Evolutionary conservation across 2,329 filamentous ascomycete species (phyloP).

Genomic region (Neoascochyta sp.): DNA sequence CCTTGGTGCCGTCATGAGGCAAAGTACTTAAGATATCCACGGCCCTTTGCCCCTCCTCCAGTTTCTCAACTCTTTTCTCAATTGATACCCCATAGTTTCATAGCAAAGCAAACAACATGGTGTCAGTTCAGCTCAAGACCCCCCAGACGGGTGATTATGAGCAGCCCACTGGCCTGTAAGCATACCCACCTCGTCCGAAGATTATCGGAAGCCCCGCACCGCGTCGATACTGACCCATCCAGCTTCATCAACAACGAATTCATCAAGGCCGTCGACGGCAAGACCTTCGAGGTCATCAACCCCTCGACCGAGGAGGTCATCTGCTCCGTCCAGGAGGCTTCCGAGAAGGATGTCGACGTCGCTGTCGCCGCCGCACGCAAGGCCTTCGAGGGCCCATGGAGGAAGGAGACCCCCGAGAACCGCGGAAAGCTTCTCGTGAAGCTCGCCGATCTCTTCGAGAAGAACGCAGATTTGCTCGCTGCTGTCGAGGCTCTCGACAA

Average conservation of each 20-base stretch:
- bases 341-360: constrained; percentile 77
- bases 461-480: constrained; percentile 71
- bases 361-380: constrained; percentile 82
- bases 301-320: constrained; percentile 81
- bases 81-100: constrained; percentile 26
- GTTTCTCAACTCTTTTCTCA: constrained; percentile 13
- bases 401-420: constrained; percentile 62
- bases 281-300: constrained; percentile 91
- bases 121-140: constrained; percentile 61
- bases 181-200: constrained; percentile 11
- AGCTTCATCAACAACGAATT: constrained; percentile 95
- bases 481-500: constrained; percentile 86
- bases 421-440: constrained; percentile 68
- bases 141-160: constrained; percentile 59
- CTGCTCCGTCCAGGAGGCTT: constrained; percentile 75
- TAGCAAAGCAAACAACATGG: constrained; percentile 32
- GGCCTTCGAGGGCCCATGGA: constrained; percentile 75
- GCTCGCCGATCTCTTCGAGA: constrained; percentile 75
- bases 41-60: constrained; percentile 21
- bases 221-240: constrained; percentile 2
- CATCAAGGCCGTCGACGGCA: constrained; percentile 76
- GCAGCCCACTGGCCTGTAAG: constrained; percentile 54
- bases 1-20: constrained; percentile 23
- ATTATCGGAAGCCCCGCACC: constrained; percentile 8
- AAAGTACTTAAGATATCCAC: constrained; percentile 30